Conservation (phyloP, 2,329 filamentous ascomycete species). For the Trichoderma aggressivum region DNA sequence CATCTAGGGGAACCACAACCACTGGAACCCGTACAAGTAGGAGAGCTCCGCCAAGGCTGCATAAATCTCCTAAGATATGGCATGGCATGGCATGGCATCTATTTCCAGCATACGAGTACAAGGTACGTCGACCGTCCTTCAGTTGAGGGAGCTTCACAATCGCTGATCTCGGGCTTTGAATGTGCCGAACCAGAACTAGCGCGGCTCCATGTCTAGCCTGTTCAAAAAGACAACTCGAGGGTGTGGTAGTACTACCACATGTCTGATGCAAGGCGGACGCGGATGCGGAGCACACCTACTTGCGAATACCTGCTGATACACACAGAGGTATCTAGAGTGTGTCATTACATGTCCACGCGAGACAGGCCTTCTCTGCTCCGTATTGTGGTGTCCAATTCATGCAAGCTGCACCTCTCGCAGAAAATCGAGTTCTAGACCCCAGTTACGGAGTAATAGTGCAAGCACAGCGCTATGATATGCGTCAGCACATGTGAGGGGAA, state of each 20-base stretch:
- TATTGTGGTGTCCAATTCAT: neutral
- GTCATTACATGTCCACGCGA: neutral
- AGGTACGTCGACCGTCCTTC: neutral
- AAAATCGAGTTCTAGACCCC: neutral
- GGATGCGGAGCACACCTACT: neutral
- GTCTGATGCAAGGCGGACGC: neutral
- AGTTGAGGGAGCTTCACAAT: neutral
- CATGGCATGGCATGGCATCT: neutral
- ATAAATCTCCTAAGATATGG: slow-evolving; percentile 7
- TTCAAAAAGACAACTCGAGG: neutral
- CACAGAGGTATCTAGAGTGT: neutral
- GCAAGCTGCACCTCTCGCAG: slow-evolving; percentile 4
- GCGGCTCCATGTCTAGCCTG: neutral
- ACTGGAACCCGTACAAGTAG: neutral
- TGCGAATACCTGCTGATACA: neutral
- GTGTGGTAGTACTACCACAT: neutral
- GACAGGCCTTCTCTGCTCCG: neutral
- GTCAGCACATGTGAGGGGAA: neutral
- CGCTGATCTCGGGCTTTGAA: slow-evolving; percentile 2
- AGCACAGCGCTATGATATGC: neutral
- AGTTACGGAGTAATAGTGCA: neutral
- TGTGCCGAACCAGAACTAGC: neutral
- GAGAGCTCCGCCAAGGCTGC: neutral
- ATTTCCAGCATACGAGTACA: neutral
- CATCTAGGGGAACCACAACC: neutral